Evolutionary conservation across 2,329 filamentous ascomycete species (phyloP).

Genomic region (Aspergillus calidoustus): DNA sequence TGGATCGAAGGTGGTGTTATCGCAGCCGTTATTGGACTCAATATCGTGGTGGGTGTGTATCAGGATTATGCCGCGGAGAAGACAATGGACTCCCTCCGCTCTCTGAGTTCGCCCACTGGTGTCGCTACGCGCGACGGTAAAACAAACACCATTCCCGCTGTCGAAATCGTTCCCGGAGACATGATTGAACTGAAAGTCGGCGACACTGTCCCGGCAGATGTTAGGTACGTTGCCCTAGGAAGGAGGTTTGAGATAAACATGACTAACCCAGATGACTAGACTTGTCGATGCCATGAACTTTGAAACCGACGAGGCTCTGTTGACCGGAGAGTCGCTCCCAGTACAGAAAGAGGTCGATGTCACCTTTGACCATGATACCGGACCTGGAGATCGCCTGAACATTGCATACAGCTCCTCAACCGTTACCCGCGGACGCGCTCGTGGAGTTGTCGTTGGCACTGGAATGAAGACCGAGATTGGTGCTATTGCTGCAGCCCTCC

Average conservation of each 20-base stretch:
- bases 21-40: constrained; percentile 61
- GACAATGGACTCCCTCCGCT: constrained; percentile 63
- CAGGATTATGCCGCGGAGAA: constrained; percentile 67
- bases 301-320: constrained; percentile 71
- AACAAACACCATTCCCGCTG: constrained; percentile 57
- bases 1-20: constrained; percentile 66
- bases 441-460: constrained; percentile 64
- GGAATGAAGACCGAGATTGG: constrained; percentile 68
- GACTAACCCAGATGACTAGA: constrained; percentile 44
- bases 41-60: constrained; percentile 63
- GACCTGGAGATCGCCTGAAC: constrained; percentile 64
- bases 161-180: constrained; percentile 67
- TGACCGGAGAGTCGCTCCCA: constrained; percentile 66
- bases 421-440: constrained; percentile 64
- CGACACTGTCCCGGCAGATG: constrained; percentile 66
- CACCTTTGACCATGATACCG: constrained; percentile 56
- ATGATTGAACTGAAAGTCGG: constrained; percentile 60
- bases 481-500: constrained; percentile 67
- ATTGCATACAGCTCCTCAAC: constrained; percentile 67
- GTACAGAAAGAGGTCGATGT: constrained; percentile 57
- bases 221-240: constrained; percentile 51
- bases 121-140: constrained; percentile 63
- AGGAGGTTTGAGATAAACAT: too few species aligned
- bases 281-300: constrained; percentile 69
- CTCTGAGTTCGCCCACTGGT: constrained; percentile 62